A percentile compares a stretch with the other conserved stretches of the same genome.
Evolutionary conservation across 1,284 basidiomycete species (phyloP).

Genomic region (Naganishia albida): DNA sequence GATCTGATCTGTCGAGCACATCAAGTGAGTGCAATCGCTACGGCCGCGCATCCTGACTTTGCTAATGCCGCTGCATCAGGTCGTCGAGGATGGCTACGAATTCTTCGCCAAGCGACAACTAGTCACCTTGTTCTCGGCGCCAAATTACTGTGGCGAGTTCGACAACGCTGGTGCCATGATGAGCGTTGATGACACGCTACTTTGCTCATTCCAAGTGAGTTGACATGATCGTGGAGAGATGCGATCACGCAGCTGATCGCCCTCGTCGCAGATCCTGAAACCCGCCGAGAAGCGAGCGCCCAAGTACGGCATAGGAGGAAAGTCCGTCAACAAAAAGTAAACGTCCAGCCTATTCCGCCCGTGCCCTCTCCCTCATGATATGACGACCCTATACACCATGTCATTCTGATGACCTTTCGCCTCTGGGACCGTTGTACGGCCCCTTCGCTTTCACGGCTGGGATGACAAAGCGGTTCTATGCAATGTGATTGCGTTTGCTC

Average conservation of each 20-base stretch:
- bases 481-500: constrained; percentile 14
- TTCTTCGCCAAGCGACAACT: constrained; percentile 98
- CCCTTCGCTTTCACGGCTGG: background rate
- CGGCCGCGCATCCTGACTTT: background rate
- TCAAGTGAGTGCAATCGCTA: constrained; percentile 63
- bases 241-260: constrained; percentile 25
- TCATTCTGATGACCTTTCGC: constrained; percentile 24
- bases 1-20: constrained; percentile 98
- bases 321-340: constrained; percentile 27
- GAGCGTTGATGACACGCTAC: constrained; percentile 96
- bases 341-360: constrained; percentile 3
- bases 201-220: constrained; percentile 96
- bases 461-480: constrained; percentile 6
- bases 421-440: constrained; percentile 3
- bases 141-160: constrained; percentile 97
- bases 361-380: background rate
- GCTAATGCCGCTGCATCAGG: constrained; percentile 57
- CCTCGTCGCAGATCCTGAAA: constrained; percentile 76
- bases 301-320: constrained; percentile 62
- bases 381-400: constrained; percentile 25
- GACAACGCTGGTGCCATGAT: constrained; percentile 99
- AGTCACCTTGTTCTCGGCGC: constrained; percentile 95
- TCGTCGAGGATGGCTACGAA: constrained; percentile 98
- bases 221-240: constrained; percentile 1
- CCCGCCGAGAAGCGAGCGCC: constrained; percentile 94